phyloP scores from a whole-genome alignment of 768 basidiomycete species.

The Suillus subaureus region DNA sequence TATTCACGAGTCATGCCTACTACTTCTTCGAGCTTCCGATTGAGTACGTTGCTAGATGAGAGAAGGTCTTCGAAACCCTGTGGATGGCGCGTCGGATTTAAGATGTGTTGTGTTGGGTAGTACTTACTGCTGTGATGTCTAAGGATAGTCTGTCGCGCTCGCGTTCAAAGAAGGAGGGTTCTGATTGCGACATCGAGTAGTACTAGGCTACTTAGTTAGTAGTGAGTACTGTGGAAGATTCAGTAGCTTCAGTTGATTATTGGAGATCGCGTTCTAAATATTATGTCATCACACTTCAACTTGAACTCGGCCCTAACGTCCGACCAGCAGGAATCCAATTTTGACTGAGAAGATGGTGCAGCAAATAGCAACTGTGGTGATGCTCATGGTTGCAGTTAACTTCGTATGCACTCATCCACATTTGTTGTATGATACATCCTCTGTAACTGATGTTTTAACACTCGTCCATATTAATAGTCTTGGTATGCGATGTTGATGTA shows the following conservation, averaged over 20 bases:
- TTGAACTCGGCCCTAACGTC: neutral
- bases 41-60: constrained; percentile 81
- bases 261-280: neutral
- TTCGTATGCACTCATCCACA: too few species aligned
- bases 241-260: too few species aligned
- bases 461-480: neutral
- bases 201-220: neutral
- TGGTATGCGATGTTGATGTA: neutral
- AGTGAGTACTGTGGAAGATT: too few species aligned
- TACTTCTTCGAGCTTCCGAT: constrained; percentile 92
- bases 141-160: constrained; percentile 75
- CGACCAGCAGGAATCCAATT: neutral
- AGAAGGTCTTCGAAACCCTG: constrained; percentile 90
- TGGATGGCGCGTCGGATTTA: neutral
- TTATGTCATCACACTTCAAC: neutral
- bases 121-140: constrained; percentile 71
- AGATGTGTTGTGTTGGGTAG: neutral
- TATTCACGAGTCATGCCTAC: constrained; percentile 92
- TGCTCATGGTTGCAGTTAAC: too few species aligned
- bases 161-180: constrained; percentile 70
- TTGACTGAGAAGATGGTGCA: neutral
- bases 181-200: constrained; percentile 34
- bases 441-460: too few species aligned
- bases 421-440: too few species aligned
- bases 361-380: too few species aligned